Base-by-base conservation (phyloP, 225 moss, liverwort and hornwort genomes). In the Sphagnum contortum region DNA sequence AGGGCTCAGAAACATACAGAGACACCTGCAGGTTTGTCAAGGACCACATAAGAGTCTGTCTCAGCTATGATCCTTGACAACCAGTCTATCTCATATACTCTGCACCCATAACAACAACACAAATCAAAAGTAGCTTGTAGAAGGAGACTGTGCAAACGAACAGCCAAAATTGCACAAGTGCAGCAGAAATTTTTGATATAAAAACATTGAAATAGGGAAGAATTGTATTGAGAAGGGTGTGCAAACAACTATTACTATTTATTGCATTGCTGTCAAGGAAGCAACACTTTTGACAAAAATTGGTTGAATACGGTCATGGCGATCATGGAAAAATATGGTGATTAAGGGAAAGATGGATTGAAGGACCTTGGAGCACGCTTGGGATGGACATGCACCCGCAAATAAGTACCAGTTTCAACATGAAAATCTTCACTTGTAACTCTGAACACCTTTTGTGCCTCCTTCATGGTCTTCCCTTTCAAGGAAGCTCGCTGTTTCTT, bases 11-110 rank as follows among this genome's bases (percentile, higher is more conserved):
- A 66, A 77, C 89, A 71, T 76, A 96, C 96, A 77, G 98, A 93
- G 56, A 98, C 89, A 77, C 98, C 93, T 44, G 98, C 89, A 72
- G 98, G 98, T 79, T 98, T 98, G 78, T 98, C 89, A 61, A 98
- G 85, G 68, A 98, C 82, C 53, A 93, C 87, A 70, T 91, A 98
- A 49, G 87, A 80, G 62, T 91, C 85, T 60, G 87, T 82, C 63
- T 89, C 89, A 10, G 73, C 79, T 55, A 98, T 69, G 68, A 98
- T 74, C 63, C 93, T 89, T 48, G 76, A 65, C 64, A 70, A 72
- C 98, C 98, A 98, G 63, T 98, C 87, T 61, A 98, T 73, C 70
- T 87, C 86, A 58, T 98, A 98, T 47, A 85, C 89, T 79, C 98
- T 93, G 85, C 57, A 59, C 44, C 68, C 68, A 82, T 14, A 11